A percentile compares a stretch with the other conserved stretches of the same genome.
phyloP scores from a whole-genome alignment of 2,329 filamentous ascomycete species.

The Cladosporium cucumerinum region DNA sequence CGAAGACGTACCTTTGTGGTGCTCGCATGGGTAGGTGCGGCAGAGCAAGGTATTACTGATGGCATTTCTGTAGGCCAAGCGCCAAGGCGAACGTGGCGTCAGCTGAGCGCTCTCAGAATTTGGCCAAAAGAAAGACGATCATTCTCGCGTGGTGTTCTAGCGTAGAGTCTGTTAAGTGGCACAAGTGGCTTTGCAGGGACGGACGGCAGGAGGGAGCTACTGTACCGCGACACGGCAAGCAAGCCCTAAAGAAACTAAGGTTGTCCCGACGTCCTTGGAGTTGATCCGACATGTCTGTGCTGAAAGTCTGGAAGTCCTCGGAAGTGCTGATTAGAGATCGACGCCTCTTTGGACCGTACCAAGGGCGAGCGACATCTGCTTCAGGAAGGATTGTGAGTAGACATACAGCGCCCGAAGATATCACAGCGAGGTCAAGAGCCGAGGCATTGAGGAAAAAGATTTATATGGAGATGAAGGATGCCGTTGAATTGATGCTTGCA shows the following conservation, averaged over 20 bases:
- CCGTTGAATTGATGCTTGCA: slow-evolving; percentile 8
- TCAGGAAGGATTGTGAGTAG: background rate
- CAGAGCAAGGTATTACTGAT: background rate
- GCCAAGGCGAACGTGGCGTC: slow-evolving; percentile 5
- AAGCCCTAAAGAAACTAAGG: background rate
- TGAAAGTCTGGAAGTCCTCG: background rate
- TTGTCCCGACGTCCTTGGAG: background rate
- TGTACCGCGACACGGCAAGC: background rate
- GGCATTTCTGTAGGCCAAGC: slow-evolving; percentile 1
- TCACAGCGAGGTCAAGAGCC: background rate
- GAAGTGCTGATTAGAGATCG: background rate
- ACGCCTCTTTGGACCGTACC: background rate
- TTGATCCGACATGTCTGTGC: background rate
- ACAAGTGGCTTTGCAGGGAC: slow-evolving; percentile 4
- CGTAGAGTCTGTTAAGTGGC: background rate
- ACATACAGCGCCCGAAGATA: background rate
- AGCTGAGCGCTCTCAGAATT: background rate
- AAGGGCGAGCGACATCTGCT: background rate
- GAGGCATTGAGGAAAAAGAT: background rate
- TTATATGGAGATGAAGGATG: background rate
- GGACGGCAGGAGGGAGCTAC: background rate
- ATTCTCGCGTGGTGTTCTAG: slow-evolving; percentile 13
- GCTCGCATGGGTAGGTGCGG: background rate
- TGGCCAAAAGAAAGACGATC: background rate
- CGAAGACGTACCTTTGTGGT: background rate